A percentile compares a stretch with the other conserved stretches of the same genome.
phyloP scores from a whole-genome alignment of 805 yeast genomes.

The Scheffersomyces lignosus region DNA sequence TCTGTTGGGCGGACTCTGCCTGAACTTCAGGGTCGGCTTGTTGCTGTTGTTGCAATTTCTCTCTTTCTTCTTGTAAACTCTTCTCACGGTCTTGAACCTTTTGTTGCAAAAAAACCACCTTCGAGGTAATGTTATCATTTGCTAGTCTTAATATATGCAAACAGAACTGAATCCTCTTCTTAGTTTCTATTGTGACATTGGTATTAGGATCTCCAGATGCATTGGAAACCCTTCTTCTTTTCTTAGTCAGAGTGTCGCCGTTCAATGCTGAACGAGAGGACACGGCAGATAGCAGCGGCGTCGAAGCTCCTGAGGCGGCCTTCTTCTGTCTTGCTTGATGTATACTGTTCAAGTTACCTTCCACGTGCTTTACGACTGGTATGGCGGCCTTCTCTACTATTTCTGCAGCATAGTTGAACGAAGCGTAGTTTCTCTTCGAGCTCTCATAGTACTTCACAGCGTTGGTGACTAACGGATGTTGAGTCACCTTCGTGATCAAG shows the following conservation, averaged over 20 bases:
- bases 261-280: constrained; percentile 1
- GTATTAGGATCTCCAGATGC: constrained; percentile 4
- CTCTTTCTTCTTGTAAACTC: constrained; percentile 22
- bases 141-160: constrained; percentile 79
- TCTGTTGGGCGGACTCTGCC: constrained; percentile 37
- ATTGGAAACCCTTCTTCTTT: constrained; percentile 23
- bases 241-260: constrained; percentile 10
- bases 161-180: constrained; percentile 74
- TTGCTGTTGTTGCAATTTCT: constrained; percentile 9
- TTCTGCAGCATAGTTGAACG: constrained; percentile 61
- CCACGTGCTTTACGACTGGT: constrained; percentile 53
- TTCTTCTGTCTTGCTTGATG: constrained; percentile 29
- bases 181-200: constrained; percentile 63
- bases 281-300: not conserved
- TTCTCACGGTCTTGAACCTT: constrained; percentile 48
- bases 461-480: constrained; percentile 45
- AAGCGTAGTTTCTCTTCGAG: constrained; percentile 45
- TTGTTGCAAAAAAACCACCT: constrained; percentile 61
- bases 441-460: constrained; percentile 50
- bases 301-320: constrained; percentile 12
- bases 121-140: constrained; percentile 67
- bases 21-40: no score
- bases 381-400: constrained; percentile 56
- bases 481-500: constrained; percentile 35
- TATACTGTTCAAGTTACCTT: constrained; percentile 42